Evolutionary conservation across 169 alveolate species (phyloP).

Genomic region (Cryptosporidium sp.): DNA sequence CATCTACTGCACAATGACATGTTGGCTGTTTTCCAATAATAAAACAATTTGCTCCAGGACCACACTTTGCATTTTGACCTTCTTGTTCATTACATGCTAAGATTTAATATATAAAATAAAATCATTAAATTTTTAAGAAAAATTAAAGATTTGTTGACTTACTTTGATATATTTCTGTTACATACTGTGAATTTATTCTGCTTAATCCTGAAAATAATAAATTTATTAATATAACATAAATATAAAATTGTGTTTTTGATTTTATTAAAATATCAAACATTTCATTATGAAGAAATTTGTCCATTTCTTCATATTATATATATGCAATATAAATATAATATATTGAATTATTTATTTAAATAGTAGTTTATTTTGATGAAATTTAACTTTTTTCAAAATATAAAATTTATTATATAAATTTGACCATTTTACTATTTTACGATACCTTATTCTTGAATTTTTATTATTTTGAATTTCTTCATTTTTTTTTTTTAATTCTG

Average conservation of each 20-base stretch:
- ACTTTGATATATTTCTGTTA: slow-evolving; percentile 80
- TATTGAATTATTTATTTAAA: too few species aligned
- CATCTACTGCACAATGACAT: slow-evolving; percentile 81
- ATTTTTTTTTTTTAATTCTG: too few species aligned
- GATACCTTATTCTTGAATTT: not conserved
- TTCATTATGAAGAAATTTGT: not conserved
- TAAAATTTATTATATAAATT: too few species aligned
- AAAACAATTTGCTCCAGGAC: slow-evolving; percentile 82
- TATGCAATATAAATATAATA: too few species aligned
- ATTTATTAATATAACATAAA: not conserved
- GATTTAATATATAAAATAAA: not conserved
- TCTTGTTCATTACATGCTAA: slow-evolving; percentile 80
- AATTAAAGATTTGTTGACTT: slow-evolving; percentile 13
- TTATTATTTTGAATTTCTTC: too few species aligned
- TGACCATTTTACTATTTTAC: not conserved
- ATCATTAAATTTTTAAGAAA: not conserved
- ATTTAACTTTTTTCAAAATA: too few species aligned
- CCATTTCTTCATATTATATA: not conserved
- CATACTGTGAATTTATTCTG: slow-evolving; percentile 58
- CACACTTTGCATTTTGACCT: slow-evolving; percentile 81
- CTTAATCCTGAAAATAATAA: not conserved
- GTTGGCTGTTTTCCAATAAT: slow-evolving; percentile 79
- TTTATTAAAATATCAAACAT: too few species aligned
- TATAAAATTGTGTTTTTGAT: not conserved
- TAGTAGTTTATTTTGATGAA: not conserved